A percentile compares a stretch with the other conserved stretches of the same genome.
Evolutionary conservation across 139 green algal genomes (phyloP).

Genomic region (Astrephomene gubernaculifera): DNA sequence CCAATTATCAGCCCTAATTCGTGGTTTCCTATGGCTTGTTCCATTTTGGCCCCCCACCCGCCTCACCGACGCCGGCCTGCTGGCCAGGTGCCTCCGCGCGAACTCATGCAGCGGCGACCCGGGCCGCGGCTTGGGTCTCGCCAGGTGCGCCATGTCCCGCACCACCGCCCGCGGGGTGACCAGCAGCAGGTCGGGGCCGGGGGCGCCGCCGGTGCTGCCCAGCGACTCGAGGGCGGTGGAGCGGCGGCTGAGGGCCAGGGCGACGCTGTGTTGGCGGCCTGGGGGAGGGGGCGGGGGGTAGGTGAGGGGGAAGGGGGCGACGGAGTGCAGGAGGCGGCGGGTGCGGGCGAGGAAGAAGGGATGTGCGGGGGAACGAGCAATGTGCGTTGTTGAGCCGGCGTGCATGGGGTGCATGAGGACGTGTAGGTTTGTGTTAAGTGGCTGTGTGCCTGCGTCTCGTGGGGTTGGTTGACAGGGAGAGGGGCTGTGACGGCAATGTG

Average conservation of each 20-base stretch:
- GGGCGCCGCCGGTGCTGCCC: neutral
- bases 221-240: neutral
- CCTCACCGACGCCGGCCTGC: neutral
- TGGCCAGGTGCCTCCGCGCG: neutral
- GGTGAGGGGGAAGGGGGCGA: neutral
- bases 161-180: slow-evolving; percentile 2
- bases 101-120: slow-evolving; percentile 32
- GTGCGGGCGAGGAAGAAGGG: too few species aligned
- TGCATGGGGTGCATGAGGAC: neutral
- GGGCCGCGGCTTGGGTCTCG: neutral
- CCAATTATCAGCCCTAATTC: too few species aligned
- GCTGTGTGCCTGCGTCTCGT: too few species aligned
- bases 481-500: too few species aligned
- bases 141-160: slow-evolving; percentile 14
- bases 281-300: neutral
- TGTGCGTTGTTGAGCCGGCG: neutral
- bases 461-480: too few species aligned
- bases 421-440: neutral
- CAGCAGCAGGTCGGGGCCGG: slow-evolving; percentile 23
- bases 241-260: neutral
- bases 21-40: too few species aligned
- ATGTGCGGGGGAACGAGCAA: neutral
- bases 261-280: neutral
- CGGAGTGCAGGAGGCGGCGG: neutral
- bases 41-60: too few species aligned